Evolutionary conservation across 208 protist species (phyloP), one percentile per base, ranked within the genome.

Genomic region (Trypanosoma conorhini): DNA sequence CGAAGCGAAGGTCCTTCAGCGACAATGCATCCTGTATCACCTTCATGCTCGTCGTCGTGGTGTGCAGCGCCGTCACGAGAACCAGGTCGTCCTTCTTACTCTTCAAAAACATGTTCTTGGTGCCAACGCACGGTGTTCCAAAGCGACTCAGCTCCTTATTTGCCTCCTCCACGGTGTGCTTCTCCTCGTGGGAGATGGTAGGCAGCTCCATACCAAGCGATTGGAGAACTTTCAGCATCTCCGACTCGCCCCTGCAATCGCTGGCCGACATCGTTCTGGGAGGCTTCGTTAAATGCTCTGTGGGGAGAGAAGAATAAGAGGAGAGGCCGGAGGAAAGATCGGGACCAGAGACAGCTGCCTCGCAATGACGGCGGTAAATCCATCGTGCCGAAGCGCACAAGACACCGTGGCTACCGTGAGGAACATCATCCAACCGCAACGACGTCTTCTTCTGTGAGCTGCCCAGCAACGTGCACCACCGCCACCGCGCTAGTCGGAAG

Each of bases 101-200:
- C 83, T 96, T 97, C 38, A 97, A 74, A 65, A 97, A 97, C 64
- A 97, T 83, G 60, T 89, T 94, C 81, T 94, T 95, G 40, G 88
- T 90, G 65, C 86, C 87, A 28, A 68, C 67, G 71, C 78, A 86
- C 10, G 80, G 72, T 42, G 35, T 55, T 24, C 60, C 75, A 74
- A 92, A 92, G 42, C 79, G 76, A 19, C 38, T 52, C 5, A 87
- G 79, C 65, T 89, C 83, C 72, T 80, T 74, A 70, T 85, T 85
- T 40, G 82, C 85, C 58, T 87, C 86, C 55, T 92, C 88, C 13
- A 90, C 86, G 17, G 86, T 91, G 67, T 81, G 72, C 74, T 87
- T 92, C 79, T 83, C 79, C 60, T 83, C 85, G 69, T 93, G 90
- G 28, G 81, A 74, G 22, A 93, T 85, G 35, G 85, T 84, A 38